These are phyloP conservation scores for Colletotrichum chrysophilum DNA, from an alignment of 2,329 filamentous ascomycete species.

Conservation along the genomic window DNA sequence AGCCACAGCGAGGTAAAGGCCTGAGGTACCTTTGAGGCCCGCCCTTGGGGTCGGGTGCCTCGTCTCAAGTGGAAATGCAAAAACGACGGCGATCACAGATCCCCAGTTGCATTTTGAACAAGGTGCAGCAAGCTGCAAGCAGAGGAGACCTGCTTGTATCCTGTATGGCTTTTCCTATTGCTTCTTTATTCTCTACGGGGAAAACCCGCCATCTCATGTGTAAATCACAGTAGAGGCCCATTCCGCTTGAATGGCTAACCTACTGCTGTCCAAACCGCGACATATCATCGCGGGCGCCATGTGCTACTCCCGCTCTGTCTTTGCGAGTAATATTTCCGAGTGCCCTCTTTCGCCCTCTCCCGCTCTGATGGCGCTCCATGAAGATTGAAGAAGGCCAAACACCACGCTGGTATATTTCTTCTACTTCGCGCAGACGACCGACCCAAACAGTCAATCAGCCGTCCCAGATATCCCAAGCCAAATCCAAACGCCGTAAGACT, in stretches of 20 bases:
- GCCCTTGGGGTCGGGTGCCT: neutral
- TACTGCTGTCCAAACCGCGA: neutral
- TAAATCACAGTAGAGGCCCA: neutral
- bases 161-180: neutral
- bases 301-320: neutral
- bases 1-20: neutral
- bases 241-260: neutral
- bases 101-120: neutral
- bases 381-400: neutral
- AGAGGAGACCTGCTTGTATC: neutral
- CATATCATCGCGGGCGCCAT: neutral
- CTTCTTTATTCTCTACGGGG: neutral
- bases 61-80: neutral
- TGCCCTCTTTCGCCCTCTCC: neutral
- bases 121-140: neutral
- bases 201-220: neutral
- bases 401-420: neutral
- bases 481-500: slow-evolving; percentile 12
- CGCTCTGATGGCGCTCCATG: neutral
- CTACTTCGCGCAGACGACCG: neutral
- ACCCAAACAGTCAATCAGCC: neutral
- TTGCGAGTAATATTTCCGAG: neutral
- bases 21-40: neutral
- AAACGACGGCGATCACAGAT: neutral
- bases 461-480: neutral